Conservation (phyloP, 129 eudicot species). For the Lactuca sativa region DNA sequence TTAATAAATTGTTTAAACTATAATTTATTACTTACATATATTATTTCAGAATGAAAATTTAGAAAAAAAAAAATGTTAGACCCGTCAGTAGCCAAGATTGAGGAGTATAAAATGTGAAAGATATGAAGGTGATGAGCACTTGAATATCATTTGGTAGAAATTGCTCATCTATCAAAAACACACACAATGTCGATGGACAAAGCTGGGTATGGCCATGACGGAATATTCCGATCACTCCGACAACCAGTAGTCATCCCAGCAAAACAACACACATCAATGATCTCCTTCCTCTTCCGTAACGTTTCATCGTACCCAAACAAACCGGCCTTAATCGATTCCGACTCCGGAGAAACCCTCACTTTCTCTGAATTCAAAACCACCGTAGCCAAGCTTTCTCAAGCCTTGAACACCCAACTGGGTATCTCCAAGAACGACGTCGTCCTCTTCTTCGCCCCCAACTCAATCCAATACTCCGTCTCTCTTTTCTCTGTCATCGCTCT, state of each 20-base stretch:
- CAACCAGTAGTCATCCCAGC: constrained; percentile 54
- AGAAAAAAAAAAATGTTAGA: too few relatives aligned
- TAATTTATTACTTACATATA: too few relatives aligned
- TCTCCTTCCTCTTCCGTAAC: constrained; percentile 77
- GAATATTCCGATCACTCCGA: constrained; percentile 68
- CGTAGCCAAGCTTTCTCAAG: constrained; percentile 53
- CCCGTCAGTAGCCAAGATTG: too few relatives aligned
- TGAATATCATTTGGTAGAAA: neutral
- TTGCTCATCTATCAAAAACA: neutral
- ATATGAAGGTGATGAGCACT: too few relatives aligned
- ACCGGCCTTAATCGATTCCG: constrained; percentile 62
- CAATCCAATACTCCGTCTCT: too few relatives aligned
- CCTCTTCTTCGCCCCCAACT: constrained; percentile 64
- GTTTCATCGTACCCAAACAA: constrained; percentile 49
- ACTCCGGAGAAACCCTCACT: constrained; percentile 51
- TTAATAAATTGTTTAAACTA: too few relatives aligned
- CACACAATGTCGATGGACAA: constrained; percentile 52
- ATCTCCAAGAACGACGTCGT: constrained; percentile 65
- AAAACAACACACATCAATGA: constrained; percentile 52
- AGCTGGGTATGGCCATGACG: constrained; percentile 81
- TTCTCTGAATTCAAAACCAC: constrained; percentile 53
- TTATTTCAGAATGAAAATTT: too few relatives aligned
- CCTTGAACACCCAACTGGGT: constrained; percentile 42
- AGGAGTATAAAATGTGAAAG: neutral
- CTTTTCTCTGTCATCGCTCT: too few relatives aligned